Conservation (phyloP, 2,329 filamentous ascomycete species). For the Diaporthe humulicola region DNA sequence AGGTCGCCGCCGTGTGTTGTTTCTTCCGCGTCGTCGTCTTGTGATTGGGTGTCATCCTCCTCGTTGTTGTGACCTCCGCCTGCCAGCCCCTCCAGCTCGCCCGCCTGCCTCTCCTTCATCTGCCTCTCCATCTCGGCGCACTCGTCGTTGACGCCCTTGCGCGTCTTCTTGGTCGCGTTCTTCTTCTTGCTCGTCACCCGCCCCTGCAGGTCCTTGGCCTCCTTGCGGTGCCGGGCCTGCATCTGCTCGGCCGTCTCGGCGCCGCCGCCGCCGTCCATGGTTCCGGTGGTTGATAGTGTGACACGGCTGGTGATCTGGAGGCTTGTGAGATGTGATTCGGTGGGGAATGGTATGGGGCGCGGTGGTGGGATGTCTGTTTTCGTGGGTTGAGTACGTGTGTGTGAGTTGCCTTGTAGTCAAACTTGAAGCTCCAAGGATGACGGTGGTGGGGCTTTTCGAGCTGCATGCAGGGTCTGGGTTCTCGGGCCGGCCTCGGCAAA, state of each 20-base stretch:
- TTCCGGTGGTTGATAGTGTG: neutral
- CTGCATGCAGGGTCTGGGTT: neutral
- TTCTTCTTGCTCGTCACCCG: constrained; percentile 97
- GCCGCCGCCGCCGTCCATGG: constrained; percentile 23
- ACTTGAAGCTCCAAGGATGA: constrained; percentile 7
- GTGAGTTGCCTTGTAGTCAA: constrained; percentile 7
- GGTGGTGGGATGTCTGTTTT: neutral
- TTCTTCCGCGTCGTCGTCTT: neutral
- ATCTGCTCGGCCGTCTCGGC: constrained; percentile 78
- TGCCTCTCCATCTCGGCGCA: constrained; percentile 78
- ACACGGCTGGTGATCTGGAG: neutral
- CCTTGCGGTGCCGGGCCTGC: constrained; percentile 85
- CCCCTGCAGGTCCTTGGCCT: constrained; percentile 87
- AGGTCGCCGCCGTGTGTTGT: constrained; percentile 44
- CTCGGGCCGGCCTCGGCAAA: constrained; percentile 24
- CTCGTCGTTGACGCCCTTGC: constrained; percentile 81
- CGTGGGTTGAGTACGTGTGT: neutral
- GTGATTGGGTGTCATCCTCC: constrained; percentile 10
- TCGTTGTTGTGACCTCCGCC: constrained; percentile 44
- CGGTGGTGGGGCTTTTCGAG: constrained; percentile 1
- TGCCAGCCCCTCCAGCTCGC: constrained; percentile 64
- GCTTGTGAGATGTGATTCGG: neutral
- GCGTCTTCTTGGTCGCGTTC: constrained; percentile 89
- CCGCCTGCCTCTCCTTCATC: constrained; percentile 75
- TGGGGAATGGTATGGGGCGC: too few species aligned